Conservation (phyloP, 495 filamentous ascomycete species). For the Penicillium arizonense region DNA sequence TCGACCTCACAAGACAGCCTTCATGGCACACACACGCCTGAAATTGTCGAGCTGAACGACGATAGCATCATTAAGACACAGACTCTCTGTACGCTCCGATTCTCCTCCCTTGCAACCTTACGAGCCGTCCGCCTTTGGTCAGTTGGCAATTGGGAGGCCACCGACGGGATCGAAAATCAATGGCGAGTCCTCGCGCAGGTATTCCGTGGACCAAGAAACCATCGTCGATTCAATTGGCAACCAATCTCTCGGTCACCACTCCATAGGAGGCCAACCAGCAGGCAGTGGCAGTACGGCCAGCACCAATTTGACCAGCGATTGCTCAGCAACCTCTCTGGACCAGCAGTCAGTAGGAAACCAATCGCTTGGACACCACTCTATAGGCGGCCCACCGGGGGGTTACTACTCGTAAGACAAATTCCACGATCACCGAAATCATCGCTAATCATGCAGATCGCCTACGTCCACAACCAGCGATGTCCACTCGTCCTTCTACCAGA, state of each 20-base stretch:
- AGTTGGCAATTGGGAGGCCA: slow-evolving; percentile 3
- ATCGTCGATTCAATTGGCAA: not conserved
- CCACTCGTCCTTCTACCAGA: slow-evolving; percentile 17
- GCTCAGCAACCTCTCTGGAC: no score
- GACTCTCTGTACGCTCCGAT: not conserved
- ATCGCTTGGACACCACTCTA: slow-evolving; percentile 2
- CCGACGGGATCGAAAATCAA: not conserved
- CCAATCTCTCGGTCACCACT: slow-evolving; percentile 2
- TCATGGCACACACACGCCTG: slow-evolving; percentile 11
- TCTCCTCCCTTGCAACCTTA: not conserved
- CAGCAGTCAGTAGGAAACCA: not conserved
- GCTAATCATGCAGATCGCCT: slow-evolving; percentile 3
- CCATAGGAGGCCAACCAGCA: not conserved
- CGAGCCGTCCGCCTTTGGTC: not conserved
- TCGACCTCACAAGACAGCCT: slow-evolving; percentile 11
- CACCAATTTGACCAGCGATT: no score
- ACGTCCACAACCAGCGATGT: slow-evolving; percentile 10
- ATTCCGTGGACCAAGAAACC: not conserved
- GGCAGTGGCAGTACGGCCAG: no score
- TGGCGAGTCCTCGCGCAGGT: no score
- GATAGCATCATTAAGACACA: not conserved
- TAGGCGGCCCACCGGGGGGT: not conserved
- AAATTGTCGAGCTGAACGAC: slow-evolving; percentile 7
- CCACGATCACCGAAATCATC: not conserved
- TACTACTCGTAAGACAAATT: not conserved